Base-by-base conservation (phyloP, 2,329 filamentous ascomycete genomes). In the Alternaria angustiovoidea region DNA sequence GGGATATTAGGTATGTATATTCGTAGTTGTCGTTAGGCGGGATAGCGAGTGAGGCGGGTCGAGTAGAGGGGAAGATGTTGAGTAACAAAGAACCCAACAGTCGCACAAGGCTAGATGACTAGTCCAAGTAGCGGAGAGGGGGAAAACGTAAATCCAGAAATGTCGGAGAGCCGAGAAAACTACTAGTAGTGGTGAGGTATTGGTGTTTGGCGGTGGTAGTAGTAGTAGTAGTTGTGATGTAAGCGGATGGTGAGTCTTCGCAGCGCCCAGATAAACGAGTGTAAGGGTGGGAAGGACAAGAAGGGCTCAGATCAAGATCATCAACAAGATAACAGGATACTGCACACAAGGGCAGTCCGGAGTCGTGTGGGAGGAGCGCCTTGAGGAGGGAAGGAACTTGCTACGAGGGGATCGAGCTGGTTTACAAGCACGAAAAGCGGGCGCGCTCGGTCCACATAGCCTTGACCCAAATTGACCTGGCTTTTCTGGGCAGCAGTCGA, bases 91-190 rank as follows among this genome's bases (percentile, higher is more conserved):
- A 41, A 63, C 56, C 38, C 56, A 34, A 55, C 49, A 18, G 74
- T 77, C 18, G 67, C 61, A 73, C 74, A 54, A 60, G 59, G 69
- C 74, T 75, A 76, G 75, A 72, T 54, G 71, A 74, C 65, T 49
- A 68, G 65, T 51, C 64, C 59, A 57, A 61, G 58, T 52, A 59
- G 59, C 53, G 65, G 59, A 42, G 53, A 63, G 61, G 61, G 57
- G 60, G 51, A 41, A 51, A 16, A 39, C 8, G 54, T 12, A 47
- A 26, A 36, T 59, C 46, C 60, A 63, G 49, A 59, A 62, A 48
- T 61, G 62, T 54, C 39, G 51, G 57, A 61, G 51, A 54, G 63
- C 59, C 62, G 63, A 59, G 58, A 42, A 34, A 56, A 58, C 48
- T 59, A 51, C 61, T 60, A 61, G 36, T 54, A 54, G 28, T 46